phyloP scores from a whole-genome alignment of 768 basidiomycete genomes.

The Phaffia tasmanica region DNA sequence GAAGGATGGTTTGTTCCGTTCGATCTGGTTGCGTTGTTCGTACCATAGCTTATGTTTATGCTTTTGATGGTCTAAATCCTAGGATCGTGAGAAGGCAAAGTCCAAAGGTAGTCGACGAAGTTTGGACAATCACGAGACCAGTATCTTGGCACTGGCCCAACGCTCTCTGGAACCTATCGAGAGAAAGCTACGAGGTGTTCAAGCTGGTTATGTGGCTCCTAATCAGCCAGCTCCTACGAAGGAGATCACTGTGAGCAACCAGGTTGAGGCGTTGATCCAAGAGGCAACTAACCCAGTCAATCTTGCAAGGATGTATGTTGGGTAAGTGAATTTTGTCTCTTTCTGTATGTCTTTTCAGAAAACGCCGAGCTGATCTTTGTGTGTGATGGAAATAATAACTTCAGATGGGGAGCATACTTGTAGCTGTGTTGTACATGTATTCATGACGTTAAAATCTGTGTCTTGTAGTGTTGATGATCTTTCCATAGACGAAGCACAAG shows the following conservation, averaged over 20 bases:
- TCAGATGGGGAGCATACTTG: too few relatives aligned
- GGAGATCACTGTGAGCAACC: slow-evolving; percentile 62
- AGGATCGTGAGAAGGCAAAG: not conserved
- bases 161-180: slow-evolving; percentile 68
- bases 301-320: slow-evolving; percentile 44
- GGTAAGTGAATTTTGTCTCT: slow-evolving; percentile 3
- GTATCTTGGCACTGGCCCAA: slow-evolving; percentile 59
- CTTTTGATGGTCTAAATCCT: not conserved
- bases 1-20: slow-evolving; percentile 5
- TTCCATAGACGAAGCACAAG: too few relatives aligned
- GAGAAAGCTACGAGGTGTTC: slow-evolving; percentile 54
- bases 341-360: not conserved
- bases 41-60: not conserved
- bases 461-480: too few relatives aligned
- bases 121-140: slow-evolving; percentile 45
- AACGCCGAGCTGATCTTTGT: too few relatives aligned
- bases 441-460: too few relatives aligned
- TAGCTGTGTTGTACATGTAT: too few relatives aligned
- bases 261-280: slow-evolving; percentile 83
- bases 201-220: slow-evolving; percentile 36
- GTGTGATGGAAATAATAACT: too few relatives aligned
- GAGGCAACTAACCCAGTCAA: slow-evolving; percentile 68
- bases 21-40: not conserved
- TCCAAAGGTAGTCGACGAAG: slow-evolving; percentile 32
- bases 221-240: slow-evolving; percentile 38